phyloP scores from a whole-genome alignment of 257 asterid genomes.

The Scutellaria galericulata region DNA sequence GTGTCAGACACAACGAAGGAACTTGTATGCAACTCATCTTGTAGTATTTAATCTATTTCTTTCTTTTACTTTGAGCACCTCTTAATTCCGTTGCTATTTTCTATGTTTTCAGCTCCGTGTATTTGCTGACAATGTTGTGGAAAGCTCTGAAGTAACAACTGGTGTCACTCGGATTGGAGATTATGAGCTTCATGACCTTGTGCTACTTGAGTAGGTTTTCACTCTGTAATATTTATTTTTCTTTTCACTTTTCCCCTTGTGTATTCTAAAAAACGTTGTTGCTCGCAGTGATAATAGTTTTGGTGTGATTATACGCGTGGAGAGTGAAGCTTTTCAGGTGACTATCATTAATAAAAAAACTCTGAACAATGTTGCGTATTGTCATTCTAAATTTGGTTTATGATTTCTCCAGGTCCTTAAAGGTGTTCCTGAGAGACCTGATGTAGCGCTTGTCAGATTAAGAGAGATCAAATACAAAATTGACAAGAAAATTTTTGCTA shows the following conservation, averaged over 20 bases:
- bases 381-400: conserved; percentile 35
- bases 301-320: conserved; percentile 94
- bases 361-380: conserved; percentile 14
- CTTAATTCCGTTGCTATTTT: conserved; percentile 19
- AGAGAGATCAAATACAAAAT: conserved; percentile 89
- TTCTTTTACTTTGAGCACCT: conserved; percentile 17
- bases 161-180: conserved; percentile 90
- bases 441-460: conserved; percentile 84
- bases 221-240: not conserved
- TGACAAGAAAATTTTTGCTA: conserved; percentile 67
- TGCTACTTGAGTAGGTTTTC: conserved; percentile 70
- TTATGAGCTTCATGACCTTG: conserved; percentile 97
- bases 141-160: conserved; percentile 94
- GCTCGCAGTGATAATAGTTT: conserved; percentile 87
- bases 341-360: conserved; percentile 15
- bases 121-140: conserved; percentile 93
- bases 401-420: conserved; percentile 72
- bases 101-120: conserved; percentile 68
- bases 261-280: not conserved
- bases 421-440: conserved; percentile 93
- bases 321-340: conserved; percentile 96
- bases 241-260: not conserved
- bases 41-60: not conserved
- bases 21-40: conserved; percentile 55
- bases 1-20: conserved; percentile 97